Conservation (phyloP, 176 grass and related monocot genomes). For the Saccharum officinarum region DNA sequence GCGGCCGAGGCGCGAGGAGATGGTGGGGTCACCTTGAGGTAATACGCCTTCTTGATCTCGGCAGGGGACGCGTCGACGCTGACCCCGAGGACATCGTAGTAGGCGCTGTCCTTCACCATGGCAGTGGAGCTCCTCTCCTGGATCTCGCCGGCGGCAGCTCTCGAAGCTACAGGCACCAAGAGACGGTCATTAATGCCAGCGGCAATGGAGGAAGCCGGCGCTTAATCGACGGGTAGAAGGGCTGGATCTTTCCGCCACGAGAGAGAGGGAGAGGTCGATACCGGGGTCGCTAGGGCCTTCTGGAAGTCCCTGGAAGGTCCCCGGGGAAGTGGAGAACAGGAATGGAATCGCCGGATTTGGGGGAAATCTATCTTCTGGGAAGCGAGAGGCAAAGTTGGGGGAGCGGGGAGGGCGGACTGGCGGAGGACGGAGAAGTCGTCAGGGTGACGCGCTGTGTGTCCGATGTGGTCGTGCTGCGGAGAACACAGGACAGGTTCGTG, state of each 20-base stretch:
- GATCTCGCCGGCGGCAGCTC: constrained; percentile 21
- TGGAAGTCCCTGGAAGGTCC: background rate
- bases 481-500: background rate
- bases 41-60: constrained; percentile 99
- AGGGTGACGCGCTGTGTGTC: background rate
- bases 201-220: background rate
- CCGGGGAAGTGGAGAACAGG: background rate
- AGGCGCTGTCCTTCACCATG: constrained; percentile 93
- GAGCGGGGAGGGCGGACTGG: no score
- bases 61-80: constrained; percentile 74
- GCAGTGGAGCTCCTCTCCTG: constrained; percentile 14
- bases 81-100: constrained; percentile 79
- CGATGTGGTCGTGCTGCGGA: background rate
- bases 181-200: background rate
- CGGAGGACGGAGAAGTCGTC: background rate
- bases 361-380: background rate
- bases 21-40: constrained; percentile 58
- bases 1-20: background rate
- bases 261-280: background rate
- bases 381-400: background rate
- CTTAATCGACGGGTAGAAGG: background rate
- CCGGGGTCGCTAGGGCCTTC: background rate
- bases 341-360: background rate
- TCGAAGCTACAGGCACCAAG: background rate
- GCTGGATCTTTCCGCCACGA: background rate